Percentiles rank a stretch among this genome's conserved stretches.
phyloP scores from a whole-genome alignment of 139 green algal genomes.

The Helicosporidium sp. region DNA sequence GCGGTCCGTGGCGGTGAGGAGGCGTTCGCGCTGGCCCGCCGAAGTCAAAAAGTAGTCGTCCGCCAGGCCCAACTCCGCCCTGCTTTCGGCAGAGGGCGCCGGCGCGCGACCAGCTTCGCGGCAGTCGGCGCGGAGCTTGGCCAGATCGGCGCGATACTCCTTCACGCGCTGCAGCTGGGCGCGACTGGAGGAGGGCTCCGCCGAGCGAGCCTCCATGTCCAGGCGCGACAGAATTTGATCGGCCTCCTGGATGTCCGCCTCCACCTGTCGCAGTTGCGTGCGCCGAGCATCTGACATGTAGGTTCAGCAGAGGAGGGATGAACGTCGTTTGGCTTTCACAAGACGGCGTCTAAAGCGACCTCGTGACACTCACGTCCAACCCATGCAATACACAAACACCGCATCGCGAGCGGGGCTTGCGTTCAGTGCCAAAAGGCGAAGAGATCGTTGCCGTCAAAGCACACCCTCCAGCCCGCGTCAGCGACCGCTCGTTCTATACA shows the following conservation, averaged over 20 bases:
- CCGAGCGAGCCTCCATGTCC: conserved; percentile 81
- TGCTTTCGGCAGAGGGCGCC: neutral
- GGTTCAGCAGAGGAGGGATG: conserved; percentile 1
- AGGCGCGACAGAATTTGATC: conserved; percentile 79
- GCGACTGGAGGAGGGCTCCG: conserved; percentile 36
- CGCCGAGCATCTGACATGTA: conserved; percentile 34
- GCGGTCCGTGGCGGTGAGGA: conserved; percentile 54
- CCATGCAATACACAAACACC: no score
- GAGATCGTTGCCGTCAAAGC: no score
- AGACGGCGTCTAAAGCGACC: no score
- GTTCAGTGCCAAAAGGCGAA: no score
- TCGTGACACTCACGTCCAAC: no score
- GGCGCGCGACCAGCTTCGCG: neutral
- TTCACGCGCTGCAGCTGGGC: conserved; percentile 52
- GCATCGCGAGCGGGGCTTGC: no score
- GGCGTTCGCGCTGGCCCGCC: conserved; percentile 52
- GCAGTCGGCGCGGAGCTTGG: conserved; percentile 28
- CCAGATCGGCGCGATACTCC: conserved; percentile 75
- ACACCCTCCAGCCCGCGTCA: neutral
- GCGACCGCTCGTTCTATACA: neutral
- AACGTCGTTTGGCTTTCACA: no score
- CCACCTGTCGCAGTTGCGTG: conserved; percentile 44
- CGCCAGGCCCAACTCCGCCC: conserved; percentile 58
- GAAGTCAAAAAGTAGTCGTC: conserved; percentile 54
- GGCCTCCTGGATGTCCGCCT: conserved; percentile 51